Evolutionary conservation across 2,329 filamentous ascomycete genomes (phyloP), one percentile per base, ranked within the genome.

Genomic region (Alternaria triticina): DNA sequence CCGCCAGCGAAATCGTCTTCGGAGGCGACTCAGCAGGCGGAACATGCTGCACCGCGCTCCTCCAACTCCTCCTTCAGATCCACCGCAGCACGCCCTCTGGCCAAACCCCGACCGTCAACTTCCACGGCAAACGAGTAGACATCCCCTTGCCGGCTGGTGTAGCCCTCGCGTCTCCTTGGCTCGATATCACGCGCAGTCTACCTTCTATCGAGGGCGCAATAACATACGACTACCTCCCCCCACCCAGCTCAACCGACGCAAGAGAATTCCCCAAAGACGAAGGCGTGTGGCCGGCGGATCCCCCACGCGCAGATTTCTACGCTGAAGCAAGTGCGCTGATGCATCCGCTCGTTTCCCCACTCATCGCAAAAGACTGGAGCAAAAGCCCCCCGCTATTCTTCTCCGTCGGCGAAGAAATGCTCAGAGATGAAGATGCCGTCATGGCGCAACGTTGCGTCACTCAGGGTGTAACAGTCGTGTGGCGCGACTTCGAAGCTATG

Each of bases 401-500:
- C 33, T 87, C 85, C 68, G 85, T 87, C 0, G 92, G 92, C 0
- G 87, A 91, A 82, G 92, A 96, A 79, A 85, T 90, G 69, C 83
- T 95, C 10, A 83, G 86, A 1, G 91, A 93, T 76, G 91, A 94
- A 77, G 85, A 84, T 63, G 85, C 84, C 66, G 87, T 87, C 56
- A 74, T 92, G 3, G 90, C 89, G 0, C 79, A 81, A 44, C 83
- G 85, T 43, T 82, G 91, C 11, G 82, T 82, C 15, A 67, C 71
- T 8, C 86, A 91, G 49, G 88, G 87, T 6, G 89, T 90, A 0
- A 74, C 72, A 0, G 86, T 94, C 0, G 83, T 87, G 4, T 91
- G 89, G 71, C 88, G 92, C 75, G 87, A 93, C 79, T 96, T 89
- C 75, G 89, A 94, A 76, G 90, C 88, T 4, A 95, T 95, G 92